A percentile compares a stretch with the other conserved stretches of the same genome.
Evolutionary conservation across 2,329 filamentous ascomycete genomes (phyloP).

Genomic region (Nemania diffusa): DNA sequence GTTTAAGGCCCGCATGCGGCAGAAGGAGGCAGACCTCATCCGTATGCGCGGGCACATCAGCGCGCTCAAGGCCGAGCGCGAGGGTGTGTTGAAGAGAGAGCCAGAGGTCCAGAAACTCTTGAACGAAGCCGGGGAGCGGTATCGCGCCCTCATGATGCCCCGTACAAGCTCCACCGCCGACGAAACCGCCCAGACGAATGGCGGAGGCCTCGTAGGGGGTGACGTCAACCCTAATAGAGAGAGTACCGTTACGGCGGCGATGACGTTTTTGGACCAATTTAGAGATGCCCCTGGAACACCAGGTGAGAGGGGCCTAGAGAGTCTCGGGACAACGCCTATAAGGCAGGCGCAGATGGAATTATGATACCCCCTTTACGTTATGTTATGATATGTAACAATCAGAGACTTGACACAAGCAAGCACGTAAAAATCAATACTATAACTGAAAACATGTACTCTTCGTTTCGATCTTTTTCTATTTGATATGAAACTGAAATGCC

Average conservation of each 20-base stretch:
- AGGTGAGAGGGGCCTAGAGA: constrained; percentile 58
- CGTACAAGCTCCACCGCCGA: constrained; percentile 7
- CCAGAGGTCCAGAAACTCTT: constrained; percentile 82
- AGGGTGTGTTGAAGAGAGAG: constrained; percentile 73
- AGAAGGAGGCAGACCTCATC: constrained; percentile 67
- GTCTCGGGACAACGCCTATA: constrained; percentile 58
- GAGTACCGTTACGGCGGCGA: constrained; percentile 41
- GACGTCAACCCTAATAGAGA: constrained; percentile 12
- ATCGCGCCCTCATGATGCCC: constrained; percentile 56
- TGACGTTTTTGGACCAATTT: constrained; percentile 43
- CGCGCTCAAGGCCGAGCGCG: constrained; percentile 69
- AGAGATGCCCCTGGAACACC: constrained; percentile 39
- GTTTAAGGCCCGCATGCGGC: constrained; percentile 67
- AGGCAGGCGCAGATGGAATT: constrained; percentile 49
- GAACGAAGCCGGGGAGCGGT: constrained; percentile 81
- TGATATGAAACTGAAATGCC: constrained; percentile 29
- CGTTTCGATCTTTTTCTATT: constrained; percentile 20
- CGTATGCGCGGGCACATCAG: constrained; percentile 66
- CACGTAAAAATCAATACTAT: constrained; percentile 20
- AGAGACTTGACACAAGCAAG: constrained; percentile 1
- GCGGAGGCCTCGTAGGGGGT: constrained; percentile 5
- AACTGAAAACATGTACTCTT: background rate
- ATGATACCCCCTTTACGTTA: constrained; percentile 39
- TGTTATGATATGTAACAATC: constrained; percentile 5
- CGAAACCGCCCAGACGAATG: background rate